phyloP scores from a whole-genome alignment of 1,284 basidiomycete genomes.

The Moesziomyces sp. region DNA sequence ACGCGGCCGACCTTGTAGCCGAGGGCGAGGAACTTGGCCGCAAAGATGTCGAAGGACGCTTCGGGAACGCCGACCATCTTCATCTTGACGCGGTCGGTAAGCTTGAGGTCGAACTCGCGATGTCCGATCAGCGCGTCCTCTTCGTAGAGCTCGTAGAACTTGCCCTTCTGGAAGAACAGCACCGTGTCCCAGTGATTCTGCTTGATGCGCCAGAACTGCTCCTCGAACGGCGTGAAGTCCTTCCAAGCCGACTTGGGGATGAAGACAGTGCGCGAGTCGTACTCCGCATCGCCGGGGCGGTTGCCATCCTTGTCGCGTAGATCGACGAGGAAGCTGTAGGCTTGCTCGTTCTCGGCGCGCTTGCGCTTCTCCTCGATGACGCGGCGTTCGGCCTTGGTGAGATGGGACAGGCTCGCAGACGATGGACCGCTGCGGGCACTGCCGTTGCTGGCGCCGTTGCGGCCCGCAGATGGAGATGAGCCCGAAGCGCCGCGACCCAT shows the following conservation, averaged over 20 bases:
- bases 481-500: slow-evolving; percentile 18
- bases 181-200: slow-evolving; percentile 72
- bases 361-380: slow-evolving; percentile 70
- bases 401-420: slow-evolving; percentile 71
- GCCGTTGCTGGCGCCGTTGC: slow-evolving; percentile 9
- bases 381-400: slow-evolving; percentile 87
- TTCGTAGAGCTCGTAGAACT: slow-evolving; percentile 68
- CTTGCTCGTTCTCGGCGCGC: slow-evolving; percentile 82
- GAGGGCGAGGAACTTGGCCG: slow-evolving; percentile 71
- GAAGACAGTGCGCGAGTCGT: slow-evolving; percentile 88
- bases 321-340: slow-evolving; percentile 84
- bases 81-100: slow-evolving; percentile 95
- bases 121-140: slow-evolving; percentile 68
- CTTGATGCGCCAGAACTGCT: slow-evolving; percentile 69
- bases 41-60: slow-evolving; percentile 79
- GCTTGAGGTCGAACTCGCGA: slow-evolving; percentile 69
- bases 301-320: slow-evolving; percentile 85
- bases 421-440: slow-evolving; percentile 16
- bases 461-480: slow-evolving; percentile 17
- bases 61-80: slow-evolving; percentile 95
- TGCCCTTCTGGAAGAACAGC: slow-evolving; percentile 95
- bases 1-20: slow-evolving; percentile 96
- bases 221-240: slow-evolving; percentile 93
- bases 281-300: slow-evolving; percentile 83
- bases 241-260: slow-evolving; percentile 84